A percentile compares a stretch with the other conserved stretches of the same genome.
Conservation (phyloP, 192 early-diverging fungal genomes). For the Entophlyctis helioformis region DNA sequence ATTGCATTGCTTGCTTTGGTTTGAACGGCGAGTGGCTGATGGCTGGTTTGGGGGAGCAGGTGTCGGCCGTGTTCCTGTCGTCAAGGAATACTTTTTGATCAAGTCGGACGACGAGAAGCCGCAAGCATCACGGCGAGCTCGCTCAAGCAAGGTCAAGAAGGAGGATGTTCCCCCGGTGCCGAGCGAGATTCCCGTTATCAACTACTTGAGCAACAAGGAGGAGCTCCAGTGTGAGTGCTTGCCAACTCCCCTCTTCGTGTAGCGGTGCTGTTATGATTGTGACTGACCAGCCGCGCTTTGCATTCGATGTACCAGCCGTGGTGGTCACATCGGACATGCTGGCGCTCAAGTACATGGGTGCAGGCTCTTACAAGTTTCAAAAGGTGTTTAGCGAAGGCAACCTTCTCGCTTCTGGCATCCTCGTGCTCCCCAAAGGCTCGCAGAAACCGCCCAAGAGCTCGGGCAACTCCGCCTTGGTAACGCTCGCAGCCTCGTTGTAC, state of each 20-base stretch:
- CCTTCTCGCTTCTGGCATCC: slow-evolving; percentile 31
- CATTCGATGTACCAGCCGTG: slow-evolving; percentile 10
- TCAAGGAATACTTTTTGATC: slow-evolving; percentile 16
- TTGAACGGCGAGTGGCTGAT: too few relatives aligned
- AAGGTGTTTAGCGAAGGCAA: slow-evolving; percentile 41
- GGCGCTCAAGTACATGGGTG: slow-evolving; percentile 9
- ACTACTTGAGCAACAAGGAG: slow-evolving; percentile 14
- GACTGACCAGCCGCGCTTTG: background rate
- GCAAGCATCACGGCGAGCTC: background rate
- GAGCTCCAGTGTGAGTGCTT: slow-evolving; percentile 14
- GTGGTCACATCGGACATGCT: slow-evolving; percentile 27
- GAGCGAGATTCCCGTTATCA: slow-evolving; percentile 21
- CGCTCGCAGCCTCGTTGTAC: background rate
- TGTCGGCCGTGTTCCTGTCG: slow-evolving; percentile 4
- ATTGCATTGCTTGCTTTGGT: too few relatives aligned
- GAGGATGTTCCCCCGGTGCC: slow-evolving; percentile 6
- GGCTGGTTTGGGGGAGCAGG: too few relatives aligned
- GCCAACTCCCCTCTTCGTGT: background rate
- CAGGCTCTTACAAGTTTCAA: slow-evolving; percentile 31
- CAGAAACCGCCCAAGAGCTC: slow-evolving; percentile 39
- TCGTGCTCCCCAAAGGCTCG: slow-evolving; percentile 35
- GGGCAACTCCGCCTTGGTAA: slow-evolving; percentile 29
- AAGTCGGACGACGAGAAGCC: slow-evolving; percentile 7
- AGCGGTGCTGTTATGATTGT: background rate
- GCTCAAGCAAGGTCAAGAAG: slow-evolving; percentile 6